Evolutionary conservation across 2,329 filamentous ascomycete species (phyloP), one percentile per base, ranked within the genome.

Genomic region (Arthrobotrys conoides): DNA sequence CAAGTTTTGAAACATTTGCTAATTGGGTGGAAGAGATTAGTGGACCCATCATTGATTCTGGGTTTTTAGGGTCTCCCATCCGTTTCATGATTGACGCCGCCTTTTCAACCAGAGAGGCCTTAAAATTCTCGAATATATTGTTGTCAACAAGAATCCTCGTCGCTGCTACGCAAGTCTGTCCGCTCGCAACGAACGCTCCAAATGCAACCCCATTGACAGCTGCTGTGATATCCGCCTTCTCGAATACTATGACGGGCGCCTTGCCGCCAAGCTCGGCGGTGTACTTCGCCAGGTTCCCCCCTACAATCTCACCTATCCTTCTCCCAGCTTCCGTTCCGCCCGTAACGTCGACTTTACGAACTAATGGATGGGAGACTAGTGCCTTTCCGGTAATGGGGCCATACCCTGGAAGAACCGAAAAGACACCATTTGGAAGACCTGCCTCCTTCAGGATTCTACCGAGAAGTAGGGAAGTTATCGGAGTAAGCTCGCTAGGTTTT

Each of bases 191-290:
- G 63, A 87, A 88, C 22, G 75, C 68, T 0, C 75, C 75, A 33
- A 78, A 78, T 0, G 68, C 63, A 44, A 78, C 63, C 2, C 75
- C 92, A 82, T 97, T 91, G 38, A 93, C 94, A n/a, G 94, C 94
- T 82, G 90, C 89, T 55, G 93, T 90, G 20, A 95, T 84, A 65
- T 93, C 89, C 16, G 92, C 92, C 82, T 96, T 93, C 0, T 92
- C 92, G 0, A 97, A 89, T 57, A 97, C 87, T 64, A 97, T 87
- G 49, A 93, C 87, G 0, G 93, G 92, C 77, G 91, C 93, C 86
- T 97, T 97, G 63, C 94, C 94, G 69, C 94, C 94, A 0, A 97
- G 88, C 85, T 97, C 94, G 92, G 96, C 94, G 20, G 94, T 97
- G 83, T 94, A 93, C 85, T 96, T 96, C 14, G 78, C 72, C 91